These are phyloP conservation scores for Moricandia arvensis DNA, from an alignment of 345 rosid species.

Conservation along the genomic window DNA sequence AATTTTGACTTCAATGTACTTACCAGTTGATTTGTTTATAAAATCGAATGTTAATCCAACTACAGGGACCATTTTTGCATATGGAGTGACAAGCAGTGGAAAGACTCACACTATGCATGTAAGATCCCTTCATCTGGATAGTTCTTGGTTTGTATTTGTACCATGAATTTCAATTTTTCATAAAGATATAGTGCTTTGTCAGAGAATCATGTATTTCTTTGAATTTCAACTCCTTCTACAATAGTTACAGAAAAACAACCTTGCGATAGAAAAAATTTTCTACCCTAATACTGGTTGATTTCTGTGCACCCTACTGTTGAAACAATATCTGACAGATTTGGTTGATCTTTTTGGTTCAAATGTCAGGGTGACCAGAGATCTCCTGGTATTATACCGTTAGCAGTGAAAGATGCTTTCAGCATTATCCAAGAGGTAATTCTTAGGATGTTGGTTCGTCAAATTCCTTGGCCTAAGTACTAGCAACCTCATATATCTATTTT, in stretches of 20 bases:
- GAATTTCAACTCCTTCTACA: not conserved
- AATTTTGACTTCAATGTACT: not conserved
- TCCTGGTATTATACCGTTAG: slow-evolving; percentile 94
- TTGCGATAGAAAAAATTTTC: not conserved
- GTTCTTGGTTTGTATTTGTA: slow-evolving; percentile 11
- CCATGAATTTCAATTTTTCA: not conserved
- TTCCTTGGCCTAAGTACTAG: slow-evolving; percentile 25
- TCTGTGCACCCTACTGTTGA: not conserved
- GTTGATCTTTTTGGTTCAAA: slow-evolving; percentile 18
- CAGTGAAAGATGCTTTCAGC: slow-evolving; percentile 96
- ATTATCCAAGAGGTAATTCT: slow-evolving; percentile 90
- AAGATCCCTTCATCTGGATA: slow-evolving; percentile 40
- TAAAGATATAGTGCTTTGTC: not conserved
- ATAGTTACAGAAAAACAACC: not conserved
- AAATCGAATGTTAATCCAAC: slow-evolving; percentile 32
- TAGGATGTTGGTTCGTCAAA: slow-evolving; percentile 14
- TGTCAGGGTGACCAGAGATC: slow-evolving; percentile 99
- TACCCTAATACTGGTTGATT: not conserved
- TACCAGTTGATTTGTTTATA: slow-evolving; percentile 2
- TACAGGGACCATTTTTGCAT: slow-evolving; percentile 95
- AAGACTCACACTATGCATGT: slow-evolving; percentile 99
- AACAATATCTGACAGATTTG: slow-evolving; percentile 10
- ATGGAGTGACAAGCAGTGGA: slow-evolving; percentile 99
- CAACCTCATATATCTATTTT: slow-evolving; percentile 32
- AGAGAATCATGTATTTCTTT: not conserved